A percentile compares a stretch with the other conserved stretches of the same genome.
phyloP scores from a whole-genome alignment of 169 alveolate genomes.

The Eimeria necatrix region DNA sequence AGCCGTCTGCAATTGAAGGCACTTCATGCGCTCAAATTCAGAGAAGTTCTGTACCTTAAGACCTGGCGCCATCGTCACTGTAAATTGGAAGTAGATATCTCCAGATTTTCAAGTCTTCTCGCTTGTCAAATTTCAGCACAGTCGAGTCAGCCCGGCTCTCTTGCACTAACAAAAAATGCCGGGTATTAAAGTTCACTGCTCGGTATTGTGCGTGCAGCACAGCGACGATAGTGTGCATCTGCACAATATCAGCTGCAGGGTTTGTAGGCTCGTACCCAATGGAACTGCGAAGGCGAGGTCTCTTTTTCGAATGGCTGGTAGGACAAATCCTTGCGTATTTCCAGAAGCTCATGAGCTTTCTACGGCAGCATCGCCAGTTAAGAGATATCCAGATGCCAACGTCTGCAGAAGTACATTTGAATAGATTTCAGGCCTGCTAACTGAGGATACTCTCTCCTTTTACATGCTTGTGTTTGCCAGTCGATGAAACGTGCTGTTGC shows the following conservation, averaged over 20 bases:
- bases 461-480: background rate
- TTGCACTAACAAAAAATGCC: too few relatives aligned
- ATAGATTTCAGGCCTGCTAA: too few relatives aligned
- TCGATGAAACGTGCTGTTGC: conserved; percentile 5
- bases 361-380: too few relatives aligned
- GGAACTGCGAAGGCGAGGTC: conserved; percentile 65
- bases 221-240: background rate
- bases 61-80: too few relatives aligned
- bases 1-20: too few relatives aligned
- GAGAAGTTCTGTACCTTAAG: background rate
- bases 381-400: background rate
- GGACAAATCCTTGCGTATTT: background rate
- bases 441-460: too few relatives aligned
- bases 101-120: too few relatives aligned
- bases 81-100: too few relatives aligned
- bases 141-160: too few relatives aligned
- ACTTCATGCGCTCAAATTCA: background rate
- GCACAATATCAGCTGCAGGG: background rate
- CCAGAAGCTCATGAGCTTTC: background rate
- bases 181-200: background rate
- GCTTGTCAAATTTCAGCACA: too few relatives aligned
- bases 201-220: background rate
- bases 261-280: conserved; percentile 12
- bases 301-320: conserved; percentile 66
- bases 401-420: background rate